phyloP scores from a whole-genome alignment of 2,329 filamentous ascomycete genomes.

The Plenodomus tracheiphilus region DNA sequence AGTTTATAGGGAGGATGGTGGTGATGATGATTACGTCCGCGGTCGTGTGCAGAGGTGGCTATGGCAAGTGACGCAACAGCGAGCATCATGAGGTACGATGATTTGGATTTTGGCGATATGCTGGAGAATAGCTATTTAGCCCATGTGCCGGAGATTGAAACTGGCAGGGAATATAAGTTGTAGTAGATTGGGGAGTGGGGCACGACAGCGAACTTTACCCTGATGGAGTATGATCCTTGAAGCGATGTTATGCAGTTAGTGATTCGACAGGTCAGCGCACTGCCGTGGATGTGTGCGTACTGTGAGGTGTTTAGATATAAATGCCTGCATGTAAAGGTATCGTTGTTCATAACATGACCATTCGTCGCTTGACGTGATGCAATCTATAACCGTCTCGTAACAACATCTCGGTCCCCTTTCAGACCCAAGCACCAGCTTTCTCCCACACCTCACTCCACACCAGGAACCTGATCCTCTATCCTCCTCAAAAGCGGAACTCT shows the following conservation, averaged over 20 bases:
- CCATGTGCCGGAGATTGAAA: constrained; percentile 9
- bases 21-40: too few relatives aligned
- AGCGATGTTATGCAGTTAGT: too few relatives aligned
- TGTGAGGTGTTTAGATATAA: too few relatives aligned
- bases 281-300: too few relatives aligned
- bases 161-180: constrained; percentile 3
- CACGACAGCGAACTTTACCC: neutral
- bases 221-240: neutral
- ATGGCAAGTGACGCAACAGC: neutral
- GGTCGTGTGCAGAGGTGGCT: too few relatives aligned
- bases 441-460: constrained; percentile 1
- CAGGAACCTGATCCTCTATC: constrained; percentile 49
- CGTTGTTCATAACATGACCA: neutral
- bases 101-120: neutral
- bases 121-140: neutral
- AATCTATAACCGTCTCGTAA: neutral
- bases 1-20: neutral
- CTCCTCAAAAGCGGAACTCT: constrained; percentile 51
- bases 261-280: too few relatives aligned
- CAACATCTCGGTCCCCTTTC: neutral
- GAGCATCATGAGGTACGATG: neutral
- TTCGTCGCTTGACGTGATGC: neutral
- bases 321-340: neutral
- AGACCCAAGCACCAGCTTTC: neutral
- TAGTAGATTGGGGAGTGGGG: constrained; percentile 9